Base-by-base conservation (phyloP, 345 rosid genomes). In the Populus alba region DNA sequence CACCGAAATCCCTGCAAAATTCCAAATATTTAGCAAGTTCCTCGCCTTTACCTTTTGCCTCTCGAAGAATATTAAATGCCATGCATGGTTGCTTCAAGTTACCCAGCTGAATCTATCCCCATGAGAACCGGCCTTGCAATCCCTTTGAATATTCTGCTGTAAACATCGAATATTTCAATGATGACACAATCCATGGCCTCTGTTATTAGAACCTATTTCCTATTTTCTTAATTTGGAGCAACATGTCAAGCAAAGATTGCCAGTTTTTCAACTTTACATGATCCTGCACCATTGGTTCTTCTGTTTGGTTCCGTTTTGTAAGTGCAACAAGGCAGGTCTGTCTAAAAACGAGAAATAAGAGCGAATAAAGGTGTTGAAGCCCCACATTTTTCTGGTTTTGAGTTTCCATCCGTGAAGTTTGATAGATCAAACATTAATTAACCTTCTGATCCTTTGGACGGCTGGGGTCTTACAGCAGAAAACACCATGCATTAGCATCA, bases 161-260 rank as follows among this genome's bases (percentile, higher is more conserved):
- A 88, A 39, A 90, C 73, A 70, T 92, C 90, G 59, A 86, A 75
- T 16, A 91, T 85, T 84, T 95, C 98, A 13, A 81, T 84, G 71
- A 90, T 47, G 9, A 93, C 78, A 57, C 91, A 91, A 66, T 91
- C 93, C 97, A 95, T 89, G 25, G 96, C 98, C 75, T 92, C 97
- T 1, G 84, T 81, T 61, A 93, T 84, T 41, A 95, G 74, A 25
- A 47, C 62, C 47, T 77, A 78, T 11, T 57, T 82, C 95, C 90
- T 90, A 49, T 79, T 89, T 98, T 98, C 77, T 84, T 91, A 53
- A 95, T 78, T 23, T 88, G 89, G 27, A 93, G 85, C 86, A 95
- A 77, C 69, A 88, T 38, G 62, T 89, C 92, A 4, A 95, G 86
- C 73, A 90, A 79, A n/a, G 70, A 37, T 22, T 93, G 96, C 87